Evolutionary conservation across 768 basidiomycete genomes (phyloP), one percentile per base, ranked within the genome.

Genomic region (Lactarius hengduanensis): DNA sequence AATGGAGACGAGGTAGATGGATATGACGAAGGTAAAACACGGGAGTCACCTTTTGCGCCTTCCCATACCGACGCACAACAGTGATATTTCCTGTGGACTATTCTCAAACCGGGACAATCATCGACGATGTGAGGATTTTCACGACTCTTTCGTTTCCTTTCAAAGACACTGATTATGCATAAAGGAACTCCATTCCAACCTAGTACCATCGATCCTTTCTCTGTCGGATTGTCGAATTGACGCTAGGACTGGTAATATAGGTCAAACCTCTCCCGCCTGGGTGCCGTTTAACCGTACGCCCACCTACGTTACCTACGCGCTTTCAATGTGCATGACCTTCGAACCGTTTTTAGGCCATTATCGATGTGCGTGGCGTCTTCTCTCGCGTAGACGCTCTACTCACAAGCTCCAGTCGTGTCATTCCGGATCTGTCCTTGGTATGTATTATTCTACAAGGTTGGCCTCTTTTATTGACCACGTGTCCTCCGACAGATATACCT

Each of bases 61-160:
- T 3, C 38, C 22, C 16, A 34, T 53, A 8, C 54, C 56, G 8
- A 70, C 16, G 41, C 7, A 34, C 32, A 2, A n/a, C 61, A 72
- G 73, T 75, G 16, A 82, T 84, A 64, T 84, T 82, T 69, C 83
- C 83, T 1, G 56, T 83, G 40, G 84, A 85, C 69, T 78, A 77
- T 73, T 74, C 82, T 69, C 68, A 73, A 40, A 74, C 78, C 0
- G 80, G 81, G 7, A 76, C 77, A 62, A 83, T 85, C 60, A 75
- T 83, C 45, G 84, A 85, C 71, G 83, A 84, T 69, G 80, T 81
- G 55, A 70, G 77, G 50, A 41, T 58, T 75, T 41, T 71, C 20
- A 10, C 45, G 8, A 5, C n/a, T 15, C 32, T 18, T 41, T 18
- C 15, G 38, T 56, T 60, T 40, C 61, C 59, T 53, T 18, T 26